phyloP scores from a whole-genome alignment of 139 green algal species.

The Zygnema circumcarinatum region DNA sequence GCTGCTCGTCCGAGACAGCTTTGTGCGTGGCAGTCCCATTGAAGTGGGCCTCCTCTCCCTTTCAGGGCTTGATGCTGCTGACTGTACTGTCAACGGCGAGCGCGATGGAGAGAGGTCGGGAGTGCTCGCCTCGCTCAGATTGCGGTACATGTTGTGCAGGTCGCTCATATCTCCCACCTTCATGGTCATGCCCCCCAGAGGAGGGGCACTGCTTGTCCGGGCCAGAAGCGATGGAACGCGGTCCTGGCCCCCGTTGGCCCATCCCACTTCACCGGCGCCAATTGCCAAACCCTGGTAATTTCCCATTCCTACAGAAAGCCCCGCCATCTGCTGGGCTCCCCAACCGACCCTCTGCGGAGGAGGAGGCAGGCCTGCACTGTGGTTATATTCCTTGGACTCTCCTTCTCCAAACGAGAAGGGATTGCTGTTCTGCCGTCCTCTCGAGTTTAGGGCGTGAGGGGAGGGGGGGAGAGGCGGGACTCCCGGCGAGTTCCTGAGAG shows the following conservation, averaged over 20 bases:
- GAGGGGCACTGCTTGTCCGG: slow-evolving; percentile 26
- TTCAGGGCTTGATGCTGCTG: slow-evolving; percentile 19
- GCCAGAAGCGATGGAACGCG: neutral
- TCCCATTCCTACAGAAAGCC: neutral
- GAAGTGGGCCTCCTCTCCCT: neutral
- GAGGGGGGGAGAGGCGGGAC: neutral
- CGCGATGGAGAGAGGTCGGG: neutral
- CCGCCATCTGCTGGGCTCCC: neutral
- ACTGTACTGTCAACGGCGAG: neutral
- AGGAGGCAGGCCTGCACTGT: neutral
- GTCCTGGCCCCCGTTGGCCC: neutral
- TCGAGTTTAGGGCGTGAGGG: neutral
- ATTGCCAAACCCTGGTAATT: neutral
- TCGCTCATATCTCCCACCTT: slow-evolving; percentile 34
- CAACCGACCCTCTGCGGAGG: neutral
- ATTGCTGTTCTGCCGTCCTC: neutral
- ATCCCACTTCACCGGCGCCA: neutral
- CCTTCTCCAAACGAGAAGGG: neutral
- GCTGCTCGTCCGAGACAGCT: slow-evolving; percentile 43
- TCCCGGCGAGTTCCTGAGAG: slow-evolving; percentile 17
- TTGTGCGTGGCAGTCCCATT: slow-evolving; percentile 1
- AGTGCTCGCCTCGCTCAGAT: slow-evolving; percentile 14
- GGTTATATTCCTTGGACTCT: neutral
- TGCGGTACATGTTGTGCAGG: slow-evolving; percentile 10
- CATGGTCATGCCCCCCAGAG: slow-evolving; percentile 13